Conservation (phyloP, 116 monocot species). For the Thalassia testudinum region DNA sequence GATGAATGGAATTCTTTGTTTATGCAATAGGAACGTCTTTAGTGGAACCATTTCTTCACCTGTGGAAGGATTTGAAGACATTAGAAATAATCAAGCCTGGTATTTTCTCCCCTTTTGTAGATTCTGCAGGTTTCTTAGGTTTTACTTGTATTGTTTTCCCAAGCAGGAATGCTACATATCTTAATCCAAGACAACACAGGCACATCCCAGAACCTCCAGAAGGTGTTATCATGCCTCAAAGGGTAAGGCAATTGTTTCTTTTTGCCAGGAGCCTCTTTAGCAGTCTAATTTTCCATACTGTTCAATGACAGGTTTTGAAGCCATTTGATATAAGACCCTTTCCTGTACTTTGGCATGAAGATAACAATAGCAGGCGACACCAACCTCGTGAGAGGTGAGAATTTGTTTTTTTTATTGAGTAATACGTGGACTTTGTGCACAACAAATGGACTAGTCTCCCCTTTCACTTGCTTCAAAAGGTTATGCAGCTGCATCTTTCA, state of each 20-base stretch:
- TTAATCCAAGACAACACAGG: conserved; percentile 55
- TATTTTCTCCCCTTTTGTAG: conserved; percentile 17
- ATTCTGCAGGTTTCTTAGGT: not conserved
- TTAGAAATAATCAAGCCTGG: conserved; percentile 58
- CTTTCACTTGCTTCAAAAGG: too few species aligned
- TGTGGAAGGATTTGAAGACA: conserved; percentile 30
- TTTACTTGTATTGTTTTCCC: conserved; percentile 2
- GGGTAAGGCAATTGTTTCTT: conserved; percentile 32
- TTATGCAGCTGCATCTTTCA: too few species aligned
- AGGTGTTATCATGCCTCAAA: conserved; percentile 61
- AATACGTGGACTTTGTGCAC: too few species aligned
- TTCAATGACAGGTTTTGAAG: conserved; percentile 20
- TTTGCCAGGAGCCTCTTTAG: not conserved
- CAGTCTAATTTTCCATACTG: not conserved
- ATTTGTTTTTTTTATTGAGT: too few species aligned
- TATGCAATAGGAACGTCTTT: conserved; percentile 48
- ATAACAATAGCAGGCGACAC: conserved; percentile 32
- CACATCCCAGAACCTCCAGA: conserved; percentile 81
- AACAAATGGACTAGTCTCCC: too few species aligned
- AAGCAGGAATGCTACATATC: conserved; percentile 76
- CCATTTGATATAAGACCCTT: conserved; percentile 71
- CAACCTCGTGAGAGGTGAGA: conserved; percentile 72
- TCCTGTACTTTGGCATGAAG: conserved; percentile 90
- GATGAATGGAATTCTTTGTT: conserved; percentile 86
- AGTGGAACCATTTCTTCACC: conserved; percentile 19